phyloP scores from a whole-genome alignment of 2,329 filamentous ascomycete species.

The Chaetomium globosum region DNA sequence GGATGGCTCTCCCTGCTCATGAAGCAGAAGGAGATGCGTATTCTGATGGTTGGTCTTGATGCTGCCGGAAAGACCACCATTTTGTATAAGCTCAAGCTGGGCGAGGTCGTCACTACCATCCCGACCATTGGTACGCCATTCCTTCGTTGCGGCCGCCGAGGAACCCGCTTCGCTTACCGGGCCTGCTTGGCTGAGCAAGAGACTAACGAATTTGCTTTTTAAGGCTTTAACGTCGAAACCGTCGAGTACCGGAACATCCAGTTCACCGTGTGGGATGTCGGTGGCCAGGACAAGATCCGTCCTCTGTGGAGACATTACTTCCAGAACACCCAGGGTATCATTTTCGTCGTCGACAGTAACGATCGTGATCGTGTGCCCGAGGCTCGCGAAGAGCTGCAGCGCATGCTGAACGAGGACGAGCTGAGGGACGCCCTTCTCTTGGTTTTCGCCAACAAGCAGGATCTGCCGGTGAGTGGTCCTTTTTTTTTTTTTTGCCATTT shows the following conservation, averaged over 20 bases:
- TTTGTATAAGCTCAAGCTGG: constrained; percentile 99
- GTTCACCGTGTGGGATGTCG: constrained; percentile 99
- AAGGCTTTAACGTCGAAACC: constrained; percentile 99
- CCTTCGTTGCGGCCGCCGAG: neutral
- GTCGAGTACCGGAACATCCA: constrained; percentile 99
- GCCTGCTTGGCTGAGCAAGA: constrained; percentile 8
- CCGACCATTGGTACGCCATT: constrained; percentile 82
- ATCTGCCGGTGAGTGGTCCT: constrained; percentile 76
- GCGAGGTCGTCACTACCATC: constrained; percentile 98
- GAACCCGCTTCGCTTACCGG: neutral
- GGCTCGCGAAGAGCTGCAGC: constrained; percentile 92
- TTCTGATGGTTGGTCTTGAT: constrained; percentile 99
- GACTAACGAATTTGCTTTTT: constrained; percentile 34
- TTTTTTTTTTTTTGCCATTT: neutral
- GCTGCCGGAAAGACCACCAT: constrained; percentile 99
- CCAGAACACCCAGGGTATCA: constrained; percentile 99
- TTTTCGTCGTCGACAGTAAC: constrained; percentile 99
- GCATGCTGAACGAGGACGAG: constrained; percentile 99
- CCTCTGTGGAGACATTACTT: constrained; percentile 99
- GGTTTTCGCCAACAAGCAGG: constrained; percentile 99
- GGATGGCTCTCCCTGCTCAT: constrained; percentile 32
- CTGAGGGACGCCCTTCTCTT: constrained; percentile 95
- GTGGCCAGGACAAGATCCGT: constrained; percentile 99
- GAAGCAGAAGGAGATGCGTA: constrained; percentile 98
- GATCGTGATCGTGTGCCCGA: constrained; percentile 98